Conservation (phyloP, 2,329 filamentous ascomycete species). For the Aspergillus neotritici region DNA sequence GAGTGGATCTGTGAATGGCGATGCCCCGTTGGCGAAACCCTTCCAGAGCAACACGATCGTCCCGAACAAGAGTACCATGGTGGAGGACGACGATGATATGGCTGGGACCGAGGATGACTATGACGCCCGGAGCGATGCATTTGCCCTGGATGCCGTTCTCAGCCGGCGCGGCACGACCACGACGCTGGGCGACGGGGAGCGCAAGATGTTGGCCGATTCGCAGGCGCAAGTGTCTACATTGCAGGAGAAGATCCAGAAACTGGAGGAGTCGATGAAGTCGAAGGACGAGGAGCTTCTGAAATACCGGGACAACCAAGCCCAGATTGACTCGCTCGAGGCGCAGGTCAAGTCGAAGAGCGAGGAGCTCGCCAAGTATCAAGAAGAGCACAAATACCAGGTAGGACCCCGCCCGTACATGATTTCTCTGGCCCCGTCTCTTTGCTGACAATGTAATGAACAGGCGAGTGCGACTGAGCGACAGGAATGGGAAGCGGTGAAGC, state of each 20-base stretch:
- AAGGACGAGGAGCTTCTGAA: constrained; percentile 66
- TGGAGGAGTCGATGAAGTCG: constrained; percentile 63
- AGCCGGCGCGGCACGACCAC: constrained; percentile 46
- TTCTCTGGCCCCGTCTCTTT: background rate
- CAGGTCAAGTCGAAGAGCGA: constrained; percentile 26
- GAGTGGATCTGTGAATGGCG: constrained; percentile 51
- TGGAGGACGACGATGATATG: constrained; percentile 84
- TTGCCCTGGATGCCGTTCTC: constrained; percentile 52
- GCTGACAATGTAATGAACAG: constrained; percentile 17
- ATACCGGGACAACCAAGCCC: constrained; percentile 40
- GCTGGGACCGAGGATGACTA: constrained; percentile 52
- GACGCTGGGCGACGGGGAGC: constrained; percentile 54
- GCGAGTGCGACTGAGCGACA: constrained; percentile 59
- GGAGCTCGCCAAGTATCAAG: constrained; percentile 51
- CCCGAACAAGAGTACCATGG: constrained; percentile 95
- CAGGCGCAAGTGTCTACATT: constrained; percentile 70
- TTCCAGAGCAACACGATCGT: constrained; percentile 95
- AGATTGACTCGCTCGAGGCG: constrained; percentile 35
- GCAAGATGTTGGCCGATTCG: constrained; percentile 71
- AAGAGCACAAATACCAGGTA: constrained; percentile 49
- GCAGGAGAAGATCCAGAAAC: constrained; percentile 63
- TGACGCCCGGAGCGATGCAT: constrained; percentile 57
- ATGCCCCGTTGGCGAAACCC: constrained; percentile 76
- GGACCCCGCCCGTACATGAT: background rate
- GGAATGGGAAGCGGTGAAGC: constrained; percentile 61